Evolutionary conservation across 2,329 filamentous ascomycete genomes (phyloP).

Genomic region (Fusarium sp.): DNA sequence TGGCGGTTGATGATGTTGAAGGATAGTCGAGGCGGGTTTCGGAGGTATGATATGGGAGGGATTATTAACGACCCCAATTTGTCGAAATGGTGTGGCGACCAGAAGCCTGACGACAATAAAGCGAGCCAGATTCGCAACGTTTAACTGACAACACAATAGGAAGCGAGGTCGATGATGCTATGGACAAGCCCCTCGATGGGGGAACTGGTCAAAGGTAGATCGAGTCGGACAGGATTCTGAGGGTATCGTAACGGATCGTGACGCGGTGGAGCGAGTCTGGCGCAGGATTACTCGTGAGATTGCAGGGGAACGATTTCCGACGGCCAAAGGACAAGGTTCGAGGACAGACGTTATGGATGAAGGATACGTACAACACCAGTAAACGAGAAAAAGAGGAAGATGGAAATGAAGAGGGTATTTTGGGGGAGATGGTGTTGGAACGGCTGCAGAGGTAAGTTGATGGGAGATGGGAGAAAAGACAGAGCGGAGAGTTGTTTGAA

Average conservation of each 20-base stretch:
- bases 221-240: conserved; percentile 37
- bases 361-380: conserved; percentile 28
- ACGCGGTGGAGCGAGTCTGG: conserved; percentile 38
- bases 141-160: conserved; percentile 3
- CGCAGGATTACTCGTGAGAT: conserved; percentile 33
- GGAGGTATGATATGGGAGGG: conserved; percentile 26
- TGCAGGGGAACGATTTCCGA: conserved; percentile 20
- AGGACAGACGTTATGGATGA: conserved; percentile 17
- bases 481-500: conserved; percentile 26
- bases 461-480: conserved; percentile 37
- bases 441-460: conserved; percentile 22
- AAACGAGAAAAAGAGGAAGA: conserved; percentile 22
- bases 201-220: conserved; percentile 32
- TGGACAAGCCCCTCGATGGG: conserved; percentile 41
- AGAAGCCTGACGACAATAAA: conserved; percentile 28
- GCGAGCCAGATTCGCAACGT: conserved; percentile 28
- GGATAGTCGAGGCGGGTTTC: conserved; percentile 20
- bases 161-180: conserved; percentile 19
- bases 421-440: conserved; percentile 34
- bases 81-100: conserved; percentile 38
- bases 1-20: conserved; percentile 54
- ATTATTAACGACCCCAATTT: conserved; percentile 39
- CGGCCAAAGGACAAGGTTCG: conserved; percentile 16
- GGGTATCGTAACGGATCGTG: conserved; percentile 41
- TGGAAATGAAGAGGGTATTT: conserved; percentile 28